Base-by-base conservation (phyloP, 2,329 filamentous ascomycete genomes). In the Ophiostoma tasmaniense region DNA sequence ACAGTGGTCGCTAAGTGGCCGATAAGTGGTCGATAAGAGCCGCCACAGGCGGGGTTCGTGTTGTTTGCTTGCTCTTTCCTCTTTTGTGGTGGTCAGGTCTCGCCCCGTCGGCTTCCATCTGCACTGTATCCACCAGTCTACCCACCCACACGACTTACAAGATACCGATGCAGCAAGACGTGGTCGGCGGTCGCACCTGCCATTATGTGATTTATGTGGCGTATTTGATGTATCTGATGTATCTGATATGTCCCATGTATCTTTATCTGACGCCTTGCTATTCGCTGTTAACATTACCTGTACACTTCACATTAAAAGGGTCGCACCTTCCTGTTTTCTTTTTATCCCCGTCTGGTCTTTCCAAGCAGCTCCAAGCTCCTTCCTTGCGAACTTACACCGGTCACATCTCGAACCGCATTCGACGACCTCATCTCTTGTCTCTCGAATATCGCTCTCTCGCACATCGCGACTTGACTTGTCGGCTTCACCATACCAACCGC, bases 21-120 rank as follows among this genome's bases (percentile, higher is more conserved):
- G 33, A 33, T 33, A 33, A 61, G 25, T 61, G 55, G 25, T 8
- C 55, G 55, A 61, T 61, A 61, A 61, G 25, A 30, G 30, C 50
- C 50, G 55, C 55, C 25, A 61, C 55, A 17, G 55, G 55, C 55
- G 55, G 55, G 55, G 25, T 61, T 59, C 55, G 55, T 17, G 55
- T 25, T 61, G 55, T 7, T 30, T 25, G 50, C n/a, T 42, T 20
- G 42, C 50, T 28, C 50, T 25, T 55, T 25, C 50, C 50, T 55
- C n/a, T 55, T 55, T 52, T 17, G 45, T 52, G 8, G n/a, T 55
- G 22, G 22, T 55, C 8, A 13, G 8, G 22, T 55, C 45, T 52
- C 45, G 45, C 45, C 45, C 45, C 50, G 4, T 55, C 50, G n/a
- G 25, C 22, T 25, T 55, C 50, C 50, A 55, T 55, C 50, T 55